Conservation (phyloP, 2,329 filamentous ascomycete genomes). For the Shiraia sp. region DNA sequence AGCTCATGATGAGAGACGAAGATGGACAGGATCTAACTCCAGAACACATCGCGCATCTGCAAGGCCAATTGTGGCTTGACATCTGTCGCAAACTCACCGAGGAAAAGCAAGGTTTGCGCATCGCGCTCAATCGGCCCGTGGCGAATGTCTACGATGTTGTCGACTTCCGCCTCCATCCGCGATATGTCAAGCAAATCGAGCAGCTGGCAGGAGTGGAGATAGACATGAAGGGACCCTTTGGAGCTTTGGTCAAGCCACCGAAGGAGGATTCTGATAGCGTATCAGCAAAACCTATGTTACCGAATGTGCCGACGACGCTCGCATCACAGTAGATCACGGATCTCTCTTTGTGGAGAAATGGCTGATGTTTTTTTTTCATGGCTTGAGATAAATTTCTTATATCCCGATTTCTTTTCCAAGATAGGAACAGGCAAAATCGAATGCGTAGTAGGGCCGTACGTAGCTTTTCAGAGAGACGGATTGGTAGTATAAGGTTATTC, state of each 20-base stretch:
- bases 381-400: too few relatives aligned
- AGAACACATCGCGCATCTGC: constrained; percentile 2
- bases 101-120: neutral
- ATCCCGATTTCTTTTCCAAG: too few relatives aligned
- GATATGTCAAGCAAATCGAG: constrained; percentile 2
- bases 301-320: constrained; percentile 1
- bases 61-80: constrained; percentile 6
- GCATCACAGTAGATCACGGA: too few relatives aligned
- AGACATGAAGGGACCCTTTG: neutral
- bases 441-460: too few relatives aligned
- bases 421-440: too few relatives aligned
- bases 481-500: too few relatives aligned
- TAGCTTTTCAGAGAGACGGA: too few relatives aligned
- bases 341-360: too few relatives aligned
- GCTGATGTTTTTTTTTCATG: too few relatives aligned
- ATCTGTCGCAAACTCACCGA: constrained; percentile 1
- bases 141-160: constrained; percentile 4
- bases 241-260: neutral
- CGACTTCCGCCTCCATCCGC: constrained; percentile 1
- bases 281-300: neutral
- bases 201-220: constrained; percentile 1
- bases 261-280: neutral
- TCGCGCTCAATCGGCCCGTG: constrained; percentile 3
- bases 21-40: neutral
- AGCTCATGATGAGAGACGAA: constrained; percentile 4